These are phyloP conservation scores for Wakefieldia striispora DNA, from an alignment of 768 basidiomycete species.

Conservation along the genomic window DNA sequence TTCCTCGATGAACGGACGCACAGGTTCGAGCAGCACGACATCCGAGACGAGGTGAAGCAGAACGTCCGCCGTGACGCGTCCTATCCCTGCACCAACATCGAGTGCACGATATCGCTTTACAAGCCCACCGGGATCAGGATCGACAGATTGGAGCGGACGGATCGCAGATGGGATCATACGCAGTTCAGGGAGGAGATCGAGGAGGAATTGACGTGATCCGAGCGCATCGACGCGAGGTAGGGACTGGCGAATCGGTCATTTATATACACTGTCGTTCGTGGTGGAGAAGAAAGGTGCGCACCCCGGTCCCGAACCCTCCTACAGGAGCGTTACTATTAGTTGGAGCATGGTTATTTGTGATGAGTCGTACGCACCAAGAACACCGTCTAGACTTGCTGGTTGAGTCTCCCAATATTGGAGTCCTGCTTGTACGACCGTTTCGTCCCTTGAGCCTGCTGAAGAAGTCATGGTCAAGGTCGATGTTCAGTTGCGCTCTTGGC, in stretches of 20 bases:
- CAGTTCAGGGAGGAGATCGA: constrained; percentile 77
- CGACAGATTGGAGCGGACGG: constrained; percentile 40
- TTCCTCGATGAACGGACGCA: constrained; percentile 69
- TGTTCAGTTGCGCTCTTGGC: too few species aligned
- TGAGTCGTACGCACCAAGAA: constrained; percentile 62
- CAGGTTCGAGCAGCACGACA: constrained; percentile 90
- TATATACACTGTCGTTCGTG: background rate
- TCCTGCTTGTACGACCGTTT: constrained; percentile 69
- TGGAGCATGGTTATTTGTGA: background rate
- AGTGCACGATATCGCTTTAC: constrained; percentile 67
- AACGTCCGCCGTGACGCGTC: constrained; percentile 85
- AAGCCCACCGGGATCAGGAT: constrained; percentile 6
- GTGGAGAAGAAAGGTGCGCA: constrained; percentile 21
- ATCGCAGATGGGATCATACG: constrained; percentile 74
- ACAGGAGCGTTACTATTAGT: constrained; percentile 17
- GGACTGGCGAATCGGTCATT: constrained; percentile 44
- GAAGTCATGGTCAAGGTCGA: constrained; percentile 2
- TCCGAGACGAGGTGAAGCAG: constrained; percentile 86
- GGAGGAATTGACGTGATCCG: constrained; percentile 84
- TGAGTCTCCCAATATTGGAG: constrained; percentile 85
- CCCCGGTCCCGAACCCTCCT: constrained; percentile 59
- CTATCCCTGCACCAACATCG: constrained; percentile 93
- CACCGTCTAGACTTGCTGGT: constrained; percentile 81
- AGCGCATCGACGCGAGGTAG: constrained; percentile 89
- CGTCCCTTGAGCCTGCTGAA: constrained; percentile 22